A percentile compares a stretch with the other conserved stretches of the same genome.
Evolutionary conservation across 2,329 filamentous ascomycete species (phyloP).

Genomic region (Aspergillus vadensis): DNA sequence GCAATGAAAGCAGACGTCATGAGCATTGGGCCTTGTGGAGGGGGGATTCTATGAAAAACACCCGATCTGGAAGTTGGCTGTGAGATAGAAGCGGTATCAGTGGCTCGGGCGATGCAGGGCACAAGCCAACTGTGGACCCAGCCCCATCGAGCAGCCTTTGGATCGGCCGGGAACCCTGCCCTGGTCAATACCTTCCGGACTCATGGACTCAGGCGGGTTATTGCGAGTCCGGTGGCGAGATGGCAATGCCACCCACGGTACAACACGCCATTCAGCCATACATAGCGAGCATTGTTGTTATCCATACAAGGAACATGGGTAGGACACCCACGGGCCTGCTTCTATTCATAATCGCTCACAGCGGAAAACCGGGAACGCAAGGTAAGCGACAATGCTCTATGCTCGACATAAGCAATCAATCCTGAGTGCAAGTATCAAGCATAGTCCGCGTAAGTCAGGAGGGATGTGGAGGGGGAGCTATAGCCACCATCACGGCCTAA

Average conservation of each 20-base stretch:
- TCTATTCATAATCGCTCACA: conserved; percentile 5
- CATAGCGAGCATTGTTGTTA: neutral
- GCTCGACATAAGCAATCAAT: neutral
- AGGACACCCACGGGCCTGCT: neutral
- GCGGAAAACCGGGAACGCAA: neutral
- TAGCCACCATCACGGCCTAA: neutral
- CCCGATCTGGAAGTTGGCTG: conserved; percentile 6
- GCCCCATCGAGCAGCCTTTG: conserved; percentile 14
- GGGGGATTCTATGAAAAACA: conserved; percentile 5
- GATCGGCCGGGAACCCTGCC: conserved; percentile 18
- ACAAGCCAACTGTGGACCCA: conserved; percentile 21
- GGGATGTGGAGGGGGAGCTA: neutral
- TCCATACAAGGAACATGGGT: neutral
- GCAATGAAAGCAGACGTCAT: conserved; percentile 24
- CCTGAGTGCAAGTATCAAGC: neutral
- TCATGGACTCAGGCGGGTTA: conserved; percentile 15
- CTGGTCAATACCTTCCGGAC: conserved; percentile 15
- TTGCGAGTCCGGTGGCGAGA: conserved; percentile 18
- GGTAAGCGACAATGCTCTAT: neutral
- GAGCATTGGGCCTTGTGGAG: conserved; percentile 17
- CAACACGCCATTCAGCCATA: conserved; percentile 5
- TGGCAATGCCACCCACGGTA: conserved; percentile 13
- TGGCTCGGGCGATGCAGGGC: conserved; percentile 16
- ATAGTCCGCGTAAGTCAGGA: neutral
- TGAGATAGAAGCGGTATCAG: conserved; percentile 17